Conservation (phyloP, 1,284 basidiomycete species). For the Irpex sp. region DNA sequence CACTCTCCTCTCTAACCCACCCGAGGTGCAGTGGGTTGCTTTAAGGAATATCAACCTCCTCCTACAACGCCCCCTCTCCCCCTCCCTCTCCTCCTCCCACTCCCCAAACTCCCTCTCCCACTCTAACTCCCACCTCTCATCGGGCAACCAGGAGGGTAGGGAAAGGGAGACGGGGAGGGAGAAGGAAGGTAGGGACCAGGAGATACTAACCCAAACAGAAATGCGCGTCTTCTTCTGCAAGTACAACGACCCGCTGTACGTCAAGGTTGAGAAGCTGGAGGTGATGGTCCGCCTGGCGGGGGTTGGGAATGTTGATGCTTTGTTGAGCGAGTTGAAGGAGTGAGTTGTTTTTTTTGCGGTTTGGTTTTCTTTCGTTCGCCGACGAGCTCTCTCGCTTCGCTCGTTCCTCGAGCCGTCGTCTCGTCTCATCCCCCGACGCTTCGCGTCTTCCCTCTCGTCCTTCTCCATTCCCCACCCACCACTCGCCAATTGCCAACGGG, state of each 20-base stretch:
- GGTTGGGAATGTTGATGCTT: constrained; percentile 90
- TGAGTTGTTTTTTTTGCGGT: constrained; percentile 31
- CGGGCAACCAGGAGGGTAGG: no score
- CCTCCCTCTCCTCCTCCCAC: no score
- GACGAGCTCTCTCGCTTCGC: no score
- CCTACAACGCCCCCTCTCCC: constrained; percentile 30
- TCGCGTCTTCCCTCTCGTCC: no score
- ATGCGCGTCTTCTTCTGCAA: constrained; percentile 99
- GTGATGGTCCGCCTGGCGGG: constrained; percentile 95
- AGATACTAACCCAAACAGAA: constrained; percentile 50
- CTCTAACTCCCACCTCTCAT: no score
- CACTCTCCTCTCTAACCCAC: constrained; percentile 70
- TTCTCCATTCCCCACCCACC: no score
- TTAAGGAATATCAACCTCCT: constrained; percentile 95
- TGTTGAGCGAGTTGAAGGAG: constrained; percentile 95
- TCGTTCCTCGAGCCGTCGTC: no score
- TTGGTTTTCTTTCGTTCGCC: not conserved
- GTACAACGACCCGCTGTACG: constrained; percentile 98
- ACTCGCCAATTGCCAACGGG: no score
- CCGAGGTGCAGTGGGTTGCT: constrained; percentile 94
- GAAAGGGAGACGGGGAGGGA: no score
- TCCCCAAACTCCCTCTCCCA: no score
- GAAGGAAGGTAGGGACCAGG: no score
- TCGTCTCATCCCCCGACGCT: no score
- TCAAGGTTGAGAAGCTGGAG: constrained; percentile 97